Conservation (phyloP, 345 rosid species). For the Leavenworthia alabamica region DNA sequence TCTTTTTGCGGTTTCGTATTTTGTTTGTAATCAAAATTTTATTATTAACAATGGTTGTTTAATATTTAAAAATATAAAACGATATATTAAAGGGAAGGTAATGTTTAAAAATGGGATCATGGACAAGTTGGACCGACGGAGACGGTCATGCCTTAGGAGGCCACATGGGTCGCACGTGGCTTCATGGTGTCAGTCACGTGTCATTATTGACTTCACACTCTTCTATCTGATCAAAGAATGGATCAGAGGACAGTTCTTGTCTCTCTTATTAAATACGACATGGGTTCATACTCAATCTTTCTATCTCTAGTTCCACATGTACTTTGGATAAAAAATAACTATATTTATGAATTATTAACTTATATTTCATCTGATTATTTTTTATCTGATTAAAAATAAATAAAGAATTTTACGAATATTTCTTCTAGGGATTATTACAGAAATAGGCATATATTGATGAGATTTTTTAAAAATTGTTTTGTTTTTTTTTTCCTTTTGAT, state of each 20-base stretch:
- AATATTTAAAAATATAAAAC: background rate
- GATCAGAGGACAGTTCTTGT: conserved; percentile 32
- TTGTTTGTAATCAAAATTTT: too few relatives aligned
- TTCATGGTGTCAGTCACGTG: conserved; percentile 43
- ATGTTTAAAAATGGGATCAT: conserved; percentile 1
- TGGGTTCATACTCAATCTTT: conserved; percentile 26
- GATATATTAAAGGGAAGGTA: background rate
- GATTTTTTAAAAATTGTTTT: too few relatives aligned
- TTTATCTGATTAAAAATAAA: too few relatives aligned
- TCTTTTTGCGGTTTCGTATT: conserved; percentile 10
- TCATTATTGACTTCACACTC: conserved; percentile 44
- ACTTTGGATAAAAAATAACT: conserved; percentile 10
- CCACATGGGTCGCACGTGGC: conserved; percentile 64
- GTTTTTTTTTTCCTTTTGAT: too few relatives aligned
- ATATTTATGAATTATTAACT: background rate
- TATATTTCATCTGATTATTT: too few relatives aligned
- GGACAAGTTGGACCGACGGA: conserved; percentile 50
- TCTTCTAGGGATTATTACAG: too few relatives aligned
- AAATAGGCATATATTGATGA: too few relatives aligned
- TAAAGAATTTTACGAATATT: too few relatives aligned
- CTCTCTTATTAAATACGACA: conserved; percentile 30
- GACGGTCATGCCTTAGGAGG: conserved; percentile 21
- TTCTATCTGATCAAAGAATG: conserved; percentile 20
- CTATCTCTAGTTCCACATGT: conserved; percentile 31
- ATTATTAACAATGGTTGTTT: background rate